Evolutionary conservation across 148 eudicot species (phyloP), one percentile per base, ranked within the genome.

Genomic region (Dysphania ambrosioides): DNA sequence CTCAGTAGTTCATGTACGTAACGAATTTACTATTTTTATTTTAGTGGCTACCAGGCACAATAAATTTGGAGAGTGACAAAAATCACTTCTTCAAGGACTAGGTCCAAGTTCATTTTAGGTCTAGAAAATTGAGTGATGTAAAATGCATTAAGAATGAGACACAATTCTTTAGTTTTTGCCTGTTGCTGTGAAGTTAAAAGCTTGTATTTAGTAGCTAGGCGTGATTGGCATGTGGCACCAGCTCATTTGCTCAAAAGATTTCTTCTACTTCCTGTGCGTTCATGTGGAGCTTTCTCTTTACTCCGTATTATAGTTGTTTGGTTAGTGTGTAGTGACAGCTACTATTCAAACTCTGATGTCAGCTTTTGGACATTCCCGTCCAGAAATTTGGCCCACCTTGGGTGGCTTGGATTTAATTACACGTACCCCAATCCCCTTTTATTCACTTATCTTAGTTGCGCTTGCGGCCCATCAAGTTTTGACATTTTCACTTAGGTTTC

Each of bases 141-240:
- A 11, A 74, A 70, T 12, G n/a, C 18, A 56, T 9, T 2, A 75
- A 63, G 71, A 58, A 80, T 64, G 68, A 29, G 67, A 79, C n/a
- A 75, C 82, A 79, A 79, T 38, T 63, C 70, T 63, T 47, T 51
- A 75, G 79, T 79, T 79, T 79, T 74, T 24, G 78, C 13, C 0
- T 41, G 19, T 8, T 32, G 19, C 5, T 32, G 31, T 24, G 56
- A 16, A 55, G 26, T 36, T 42, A 35, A 56, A 47, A 31, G 8
- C n/a, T n/a, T n/a, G 23, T 18, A 30, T 13, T 30, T 3, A 30
- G 2, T 32, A 16, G 40, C n/a, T n/a, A n/a, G n/a, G n/a, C n/a
- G n/a, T n/a, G n/a, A n/a, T n/a, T 12, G 77, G 57, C 62, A 68
- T 32, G 30, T 68, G 67, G 44, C 67, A 4, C 1, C 64, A 77